Conservation (phyloP, 345 rosid species). For the Cochlearia excelsa region DNA sequence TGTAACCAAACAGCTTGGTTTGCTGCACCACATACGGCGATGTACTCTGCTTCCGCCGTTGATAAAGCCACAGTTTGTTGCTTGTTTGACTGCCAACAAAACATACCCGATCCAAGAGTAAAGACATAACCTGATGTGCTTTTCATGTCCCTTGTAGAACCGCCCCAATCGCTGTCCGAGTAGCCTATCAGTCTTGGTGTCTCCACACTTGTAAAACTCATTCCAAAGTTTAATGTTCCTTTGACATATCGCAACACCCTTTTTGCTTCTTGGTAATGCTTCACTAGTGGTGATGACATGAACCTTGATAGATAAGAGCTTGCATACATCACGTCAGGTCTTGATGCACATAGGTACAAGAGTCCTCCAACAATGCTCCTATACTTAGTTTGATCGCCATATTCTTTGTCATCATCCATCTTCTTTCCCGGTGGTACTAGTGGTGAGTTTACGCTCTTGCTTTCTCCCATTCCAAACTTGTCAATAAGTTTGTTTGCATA, state of each 20-base stretch:
- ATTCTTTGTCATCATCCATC: not conserved
- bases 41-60: not conserved
- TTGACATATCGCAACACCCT: not conserved
- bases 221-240: not conserved
- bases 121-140: not conserved
- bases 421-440: not conserved
- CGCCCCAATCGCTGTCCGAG: conserved; percentile 2
- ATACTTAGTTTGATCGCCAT: not conserved
- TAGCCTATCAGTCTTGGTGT: too few relatives aligned
- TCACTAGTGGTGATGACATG: not conserved
- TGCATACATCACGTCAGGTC: too few relatives aligned
- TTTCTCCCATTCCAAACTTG: too few relatives aligned
- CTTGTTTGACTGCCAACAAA: not conserved
- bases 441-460: not conserved
- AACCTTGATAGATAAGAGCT: not conserved
- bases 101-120: not conserved
- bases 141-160: not conserved
- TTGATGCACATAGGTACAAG: too few relatives aligned
- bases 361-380: too few relatives aligned
- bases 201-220: not conserved
- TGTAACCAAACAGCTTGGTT: not conserved
- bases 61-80: not conserved
- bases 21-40: not conserved
- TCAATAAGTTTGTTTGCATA: too few relatives aligned
- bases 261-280: not conserved